Conservation (phyloP, 495 filamentous ascomycete genomes). For the Talaromyces wortmannii region DNA sequence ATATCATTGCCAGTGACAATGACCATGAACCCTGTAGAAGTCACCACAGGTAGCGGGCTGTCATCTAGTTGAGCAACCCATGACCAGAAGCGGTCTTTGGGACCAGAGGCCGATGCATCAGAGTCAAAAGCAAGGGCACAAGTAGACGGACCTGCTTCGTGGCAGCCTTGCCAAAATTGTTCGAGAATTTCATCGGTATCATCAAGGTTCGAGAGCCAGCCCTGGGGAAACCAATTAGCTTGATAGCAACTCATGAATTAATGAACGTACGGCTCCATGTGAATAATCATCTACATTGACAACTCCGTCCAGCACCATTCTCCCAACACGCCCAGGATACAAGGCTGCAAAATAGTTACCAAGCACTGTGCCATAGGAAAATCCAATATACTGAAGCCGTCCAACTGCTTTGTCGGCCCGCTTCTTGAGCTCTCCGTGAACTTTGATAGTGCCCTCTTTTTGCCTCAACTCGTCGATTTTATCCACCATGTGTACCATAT, state of each 20-base stretch:
- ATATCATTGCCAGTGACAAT: background rate
- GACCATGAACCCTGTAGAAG: background rate
- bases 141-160: background rate
- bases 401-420: background rate
- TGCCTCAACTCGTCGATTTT: background rate
- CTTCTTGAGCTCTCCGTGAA: slow-evolving; percentile 35
- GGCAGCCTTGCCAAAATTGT: background rate
- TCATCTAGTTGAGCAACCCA: background rate
- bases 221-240: background rate
- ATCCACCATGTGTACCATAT: slow-evolving; percentile 21
- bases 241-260: background rate
- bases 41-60: background rate
- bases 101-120: background rate
- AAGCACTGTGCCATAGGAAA: slow-evolving; percentile 61
- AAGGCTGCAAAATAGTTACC: slow-evolving; percentile 50
- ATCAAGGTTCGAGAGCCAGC: background rate
- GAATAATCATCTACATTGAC: slow-evolving; percentile 24
- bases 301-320: slow-evolving; percentile 47
- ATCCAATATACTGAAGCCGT: slow-evolving; percentile 4
- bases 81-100: background rate
- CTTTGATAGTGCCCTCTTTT: background rate
- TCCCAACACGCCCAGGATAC: slow-evolving; percentile 41
- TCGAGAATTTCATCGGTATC: background rate
- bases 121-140: background rate
- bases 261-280: background rate